A percentile compares a stretch with the other conserved stretches of the same genome.
Evolutionary conservation across 768 basidiomycete genomes (phyloP).

Genomic region (Podaxis mareebaensis): DNA sequence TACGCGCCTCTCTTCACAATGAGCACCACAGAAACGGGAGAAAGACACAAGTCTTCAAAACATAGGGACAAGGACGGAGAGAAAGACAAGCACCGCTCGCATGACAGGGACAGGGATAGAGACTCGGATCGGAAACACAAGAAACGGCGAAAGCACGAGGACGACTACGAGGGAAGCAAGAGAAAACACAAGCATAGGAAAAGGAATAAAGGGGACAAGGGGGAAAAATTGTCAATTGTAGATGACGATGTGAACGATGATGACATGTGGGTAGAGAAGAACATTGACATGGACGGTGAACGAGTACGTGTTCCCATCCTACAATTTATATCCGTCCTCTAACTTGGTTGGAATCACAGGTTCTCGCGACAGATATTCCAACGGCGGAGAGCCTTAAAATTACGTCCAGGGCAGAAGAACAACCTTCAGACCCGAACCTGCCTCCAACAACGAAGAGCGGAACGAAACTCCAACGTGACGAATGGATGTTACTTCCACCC

Average conservation of each 20-base stretch:
- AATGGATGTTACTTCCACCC: conserved; percentile 84
- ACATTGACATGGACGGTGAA: conserved; percentile 77
- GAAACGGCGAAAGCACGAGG: conserved; percentile 55
- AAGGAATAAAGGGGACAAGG: conserved; percentile 40
- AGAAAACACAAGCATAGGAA: conserved; percentile 41
- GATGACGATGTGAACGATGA: conserved; percentile 78
- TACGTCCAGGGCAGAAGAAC: conserved; percentile 55
- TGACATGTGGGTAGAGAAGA: conserved; percentile 88
- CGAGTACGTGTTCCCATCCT: conserved; percentile 45
- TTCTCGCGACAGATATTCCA: conserved; percentile 73
- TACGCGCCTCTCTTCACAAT: not conserved
- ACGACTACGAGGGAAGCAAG: conserved; percentile 31
- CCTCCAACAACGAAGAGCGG: conserved; percentile 50
- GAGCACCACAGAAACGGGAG: conserved; percentile 20
- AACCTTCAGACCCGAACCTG: conserved; percentile 45
- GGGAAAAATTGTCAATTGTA: conserved; percentile 47
- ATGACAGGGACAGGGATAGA: conserved; percentile 27
- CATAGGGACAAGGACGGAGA: conserved; percentile 18
- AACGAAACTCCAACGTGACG: conserved; percentile 64
- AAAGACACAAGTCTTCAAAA: conserved; percentile 33
- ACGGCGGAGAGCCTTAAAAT: conserved; percentile 71
- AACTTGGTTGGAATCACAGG: conserved; percentile 34
- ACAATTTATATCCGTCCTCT: conserved; percentile 4
- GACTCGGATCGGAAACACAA: conserved; percentile 48
- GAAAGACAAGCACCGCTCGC: conserved; percentile 34